Evolutionary conservation across 2,329 filamentous ascomycete genomes (phyloP), one percentile per base, ranked within the genome.

Genomic region (Macrophomina phaseolina): DNA sequence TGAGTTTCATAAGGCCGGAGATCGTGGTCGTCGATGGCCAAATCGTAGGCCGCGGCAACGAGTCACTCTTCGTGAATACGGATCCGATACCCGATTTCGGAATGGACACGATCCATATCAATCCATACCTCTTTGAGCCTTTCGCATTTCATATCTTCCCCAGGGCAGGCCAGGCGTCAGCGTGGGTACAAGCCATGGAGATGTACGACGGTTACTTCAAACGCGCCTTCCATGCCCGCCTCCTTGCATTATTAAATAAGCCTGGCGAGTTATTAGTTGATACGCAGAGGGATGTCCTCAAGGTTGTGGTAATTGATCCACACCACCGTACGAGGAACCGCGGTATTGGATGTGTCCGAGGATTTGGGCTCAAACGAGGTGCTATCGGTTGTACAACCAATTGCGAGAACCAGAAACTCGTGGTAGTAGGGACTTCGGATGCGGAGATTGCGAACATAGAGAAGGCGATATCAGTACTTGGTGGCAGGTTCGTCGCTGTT

Each of bases 201-300:
- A 52, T 52, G 28, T 34, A 52, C 14, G 28, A 32, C 11, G 49
- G 49, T 16, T 52, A 52, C 49, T 52, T 52, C 28, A 52, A 52
- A 12, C 49, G 49, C 49, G 49, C 49, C 28, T 52, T 52, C 30
- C 49, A 52, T n/a, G 49, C 23, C 49, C 8, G 6, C 5, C 49
- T 52, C 14, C 30, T 30, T 8, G 28, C 28, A 9, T 52, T 28
- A 32, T 16, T 30, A 16, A 8, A 9, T 4, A 4, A 14, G 49
- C 30, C 49, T 8, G 49, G 49, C 16, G 28, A 52, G 49, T 5
- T 52, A 6, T 30, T 52, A 5, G 28, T 30, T 18, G 49, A 52
- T 8, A 32, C 16, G 8, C 7, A 5, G 28, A 14, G 28, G 5
- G 49, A 52, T 30, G 11, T 52, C 28, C 28, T 34, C 28, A 52